Evolutionary conservation across 345 rosid genomes (phyloP), one percentile per base, ranked within the genome.

Genomic region (Syzygium aqueum): DNA sequence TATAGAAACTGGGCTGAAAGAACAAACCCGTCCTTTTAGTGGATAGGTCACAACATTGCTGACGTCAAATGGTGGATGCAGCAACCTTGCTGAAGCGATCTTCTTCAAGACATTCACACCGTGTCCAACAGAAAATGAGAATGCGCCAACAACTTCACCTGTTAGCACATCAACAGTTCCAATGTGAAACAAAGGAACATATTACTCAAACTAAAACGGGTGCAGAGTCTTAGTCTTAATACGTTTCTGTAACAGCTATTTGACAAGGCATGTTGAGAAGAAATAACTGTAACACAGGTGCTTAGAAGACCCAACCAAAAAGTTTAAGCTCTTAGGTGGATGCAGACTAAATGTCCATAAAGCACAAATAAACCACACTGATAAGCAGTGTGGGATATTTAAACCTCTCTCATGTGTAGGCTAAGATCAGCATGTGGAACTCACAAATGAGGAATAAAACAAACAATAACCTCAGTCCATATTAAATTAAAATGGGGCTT

Each of bases 131-230:
- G 96, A 93, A 90, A 97, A 92, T 84, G 98, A 96, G 89, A 96
- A 92, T 12, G 98, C 94, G 88, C 99, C 99, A 27, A 95, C 93
- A 89, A 97, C 98, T 92, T 97, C 99, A 89, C 99, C 99, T 97
- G 92, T 89, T n/a, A 90, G 78, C 88, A 89, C 87, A 85, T 51
- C 30, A 73, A 12, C 86, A 87, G 19, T 86, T 78, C 23, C 86
- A 84, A 84, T 67, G 23, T 67, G 78, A 67, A 30, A 16, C 65
- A 16, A 2, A 73, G 49, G 49, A 73, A 25, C 27, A 73, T 49
- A 5, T 73, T 73, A 19, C 82, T 73, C 27, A 37, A 23, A 40
- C 50, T 49, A 67, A 46, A 22, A 40, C 7, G 33, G 84, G 17
- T 52, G 53, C 37, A 84, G 57, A 8, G 57, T 51, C 46, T 52